A percentile compares a stretch with the other conserved stretches of the same genome.
phyloP scores from a whole-genome alignment of 495 filamentous ascomycete species.

The Filosporella fistucella region DNA sequence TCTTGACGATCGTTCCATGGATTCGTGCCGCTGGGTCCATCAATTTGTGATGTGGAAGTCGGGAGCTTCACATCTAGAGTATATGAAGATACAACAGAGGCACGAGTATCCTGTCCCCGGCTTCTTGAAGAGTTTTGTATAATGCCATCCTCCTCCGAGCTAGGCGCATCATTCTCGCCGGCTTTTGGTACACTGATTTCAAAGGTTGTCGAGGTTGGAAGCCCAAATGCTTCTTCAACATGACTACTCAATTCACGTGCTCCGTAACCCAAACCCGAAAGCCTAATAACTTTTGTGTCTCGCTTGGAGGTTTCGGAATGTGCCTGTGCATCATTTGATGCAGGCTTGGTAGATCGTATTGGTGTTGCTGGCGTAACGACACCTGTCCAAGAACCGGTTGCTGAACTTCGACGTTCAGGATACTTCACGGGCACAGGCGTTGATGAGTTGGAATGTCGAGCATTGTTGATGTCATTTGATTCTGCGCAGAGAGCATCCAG shows the following conservation, averaged over 20 bases:
- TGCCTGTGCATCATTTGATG: neutral
- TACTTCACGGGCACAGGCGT: neutral
- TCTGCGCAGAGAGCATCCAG: no score
- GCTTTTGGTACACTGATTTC: neutral
- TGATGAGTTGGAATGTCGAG: neutral
- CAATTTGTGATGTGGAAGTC: neutral
- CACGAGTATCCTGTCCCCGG: neutral
- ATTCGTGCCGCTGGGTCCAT: neutral
- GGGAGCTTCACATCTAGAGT: neutral
- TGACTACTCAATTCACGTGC: constrained; percentile 17
- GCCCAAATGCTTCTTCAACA: constrained; percentile 20
- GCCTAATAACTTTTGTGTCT: constrained; percentile 4
- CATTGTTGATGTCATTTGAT: neutral
- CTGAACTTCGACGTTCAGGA: neutral
- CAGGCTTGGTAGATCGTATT: no score
- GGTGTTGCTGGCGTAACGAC: neutral
- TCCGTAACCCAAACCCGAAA: constrained; percentile 8
- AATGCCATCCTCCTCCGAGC: neutral
- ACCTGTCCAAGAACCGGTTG: neutral
- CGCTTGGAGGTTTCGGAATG: neutral
- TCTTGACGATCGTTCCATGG: no score
- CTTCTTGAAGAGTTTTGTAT: neutral
- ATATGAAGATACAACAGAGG: neutral
- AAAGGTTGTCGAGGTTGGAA: constrained; percentile 1
- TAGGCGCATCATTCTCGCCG: neutral